phyloP scores from a whole-genome alignment of 768 basidiomycete genomes.

The Lepiota brunneoincarnata region DNA sequence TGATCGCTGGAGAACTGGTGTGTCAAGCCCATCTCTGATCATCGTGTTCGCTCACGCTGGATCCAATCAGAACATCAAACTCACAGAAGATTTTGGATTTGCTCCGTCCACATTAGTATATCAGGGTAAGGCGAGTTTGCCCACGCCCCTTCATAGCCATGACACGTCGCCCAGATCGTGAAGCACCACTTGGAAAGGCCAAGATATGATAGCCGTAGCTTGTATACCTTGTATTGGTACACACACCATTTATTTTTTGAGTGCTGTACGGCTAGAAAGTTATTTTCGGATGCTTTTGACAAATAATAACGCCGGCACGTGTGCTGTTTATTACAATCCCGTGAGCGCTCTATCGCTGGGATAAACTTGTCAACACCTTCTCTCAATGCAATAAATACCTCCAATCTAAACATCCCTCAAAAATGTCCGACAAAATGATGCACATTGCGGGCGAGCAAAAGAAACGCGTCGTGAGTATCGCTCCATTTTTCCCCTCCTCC shows the following conservation, averaged over 20 bases:
- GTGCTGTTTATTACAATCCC: conserved; percentile 9
- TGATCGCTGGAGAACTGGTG: conserved; percentile 82
- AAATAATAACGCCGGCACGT: conserved; percentile 9
- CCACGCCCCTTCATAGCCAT: background rate
- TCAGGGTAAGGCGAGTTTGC: conserved; percentile 45
- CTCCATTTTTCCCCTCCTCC: conserved; percentile 15
- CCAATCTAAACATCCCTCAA: conserved; percentile 15
- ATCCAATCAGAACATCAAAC: conserved; percentile 50
- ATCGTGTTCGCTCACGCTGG: background rate
- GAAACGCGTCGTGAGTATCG: conserved; percentile 78
- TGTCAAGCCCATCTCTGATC: conserved; percentile 21
- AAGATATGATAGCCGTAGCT: conserved; percentile 30
- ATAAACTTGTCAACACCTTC: conserved; percentile 10
- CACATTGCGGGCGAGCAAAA: conserved; percentile 76
- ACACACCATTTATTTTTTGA: background rate
- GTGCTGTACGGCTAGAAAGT: background rate
- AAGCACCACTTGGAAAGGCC: conserved; percentile 61
- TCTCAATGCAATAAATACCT: conserved; percentile 11
- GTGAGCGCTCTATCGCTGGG: conserved; percentile 8
- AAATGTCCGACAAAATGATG: conserved; percentile 50
- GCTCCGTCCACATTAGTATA: conserved; percentile 83
- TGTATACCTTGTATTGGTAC: background rate
- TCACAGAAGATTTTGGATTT: conserved; percentile 79
- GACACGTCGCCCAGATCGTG: conserved; percentile 35
- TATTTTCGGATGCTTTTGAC: conserved; percentile 3